Evolutionary conservation across 2,329 filamentous ascomycete species (phyloP).

Genomic region (Plenodomus biglobosus): DNA sequence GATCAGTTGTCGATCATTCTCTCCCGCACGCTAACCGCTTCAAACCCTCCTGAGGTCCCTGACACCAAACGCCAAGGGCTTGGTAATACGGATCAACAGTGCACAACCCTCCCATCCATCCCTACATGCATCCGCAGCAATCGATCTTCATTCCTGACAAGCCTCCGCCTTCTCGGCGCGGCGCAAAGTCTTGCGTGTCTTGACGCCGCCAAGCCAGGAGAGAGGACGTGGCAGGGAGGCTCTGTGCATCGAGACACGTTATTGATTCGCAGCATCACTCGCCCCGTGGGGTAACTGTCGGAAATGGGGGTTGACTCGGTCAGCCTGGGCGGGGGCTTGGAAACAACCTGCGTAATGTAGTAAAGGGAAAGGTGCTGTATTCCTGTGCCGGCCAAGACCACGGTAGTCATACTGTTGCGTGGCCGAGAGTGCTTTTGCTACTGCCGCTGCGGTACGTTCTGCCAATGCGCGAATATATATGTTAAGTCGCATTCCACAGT

Average conservation of each 20-base stretch:
- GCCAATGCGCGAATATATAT: slow-evolving; percentile 3
- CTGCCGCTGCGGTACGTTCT: neutral
- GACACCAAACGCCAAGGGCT: neutral
- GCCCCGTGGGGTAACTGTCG: slow-evolving; percentile 3
- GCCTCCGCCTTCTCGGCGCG: slow-evolving; percentile 16
- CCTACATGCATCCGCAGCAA: neutral
- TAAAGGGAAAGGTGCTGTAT: neutral
- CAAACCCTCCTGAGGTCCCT: neutral
- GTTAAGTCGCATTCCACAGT: slow-evolving; percentile 1
- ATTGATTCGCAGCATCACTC: slow-evolving; percentile 6
- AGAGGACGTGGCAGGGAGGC: neutral
- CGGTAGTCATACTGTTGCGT: neutral
- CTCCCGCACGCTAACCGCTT: neutral
- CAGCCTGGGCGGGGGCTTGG: slow-evolving; percentile 12
- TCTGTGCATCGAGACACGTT: slow-evolving; percentile 3
- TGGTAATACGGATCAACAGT: neutral
- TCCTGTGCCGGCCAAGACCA: no score
- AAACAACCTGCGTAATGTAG: slow-evolving; percentile 10
- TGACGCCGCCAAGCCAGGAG: slow-evolving; percentile 6
- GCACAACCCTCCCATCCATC: slow-evolving; percentile 1
- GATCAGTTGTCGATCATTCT: neutral
- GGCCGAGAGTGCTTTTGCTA: neutral
- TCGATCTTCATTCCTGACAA: slow-evolving; percentile 10
- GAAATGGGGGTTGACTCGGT: slow-evolving; percentile 8
- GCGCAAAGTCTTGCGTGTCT: slow-evolving; percentile 9